A percentile compares a stretch with the other conserved stretches of the same genome.
These are phyloP conservation scores for Ricinus communis DNA, from an alignment of 345 rosid genomes.

Conservation along the genomic window DNA sequence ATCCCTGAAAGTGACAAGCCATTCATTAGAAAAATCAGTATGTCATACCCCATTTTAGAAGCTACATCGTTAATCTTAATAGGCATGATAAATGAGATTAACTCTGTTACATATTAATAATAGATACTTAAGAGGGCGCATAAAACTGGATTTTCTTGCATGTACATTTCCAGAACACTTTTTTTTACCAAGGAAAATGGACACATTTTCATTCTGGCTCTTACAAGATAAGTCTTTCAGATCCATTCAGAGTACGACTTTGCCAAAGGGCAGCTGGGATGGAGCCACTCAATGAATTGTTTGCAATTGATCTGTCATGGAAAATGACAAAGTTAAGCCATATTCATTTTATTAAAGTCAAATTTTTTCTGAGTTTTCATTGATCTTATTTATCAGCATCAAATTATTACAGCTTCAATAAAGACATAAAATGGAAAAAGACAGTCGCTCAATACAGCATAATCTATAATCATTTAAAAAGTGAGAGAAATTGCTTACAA, in stretches of 20 bases:
- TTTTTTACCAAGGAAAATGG: not conserved
- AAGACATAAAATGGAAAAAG: not conserved
- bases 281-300: slow-evolving; percentile 72
- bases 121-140: not conserved
- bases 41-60: not conserved
- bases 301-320: slow-evolving; percentile 73
- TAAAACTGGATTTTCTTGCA: not conserved
- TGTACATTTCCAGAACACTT: not conserved
- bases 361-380: not conserved
- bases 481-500: slow-evolving; percentile 52
- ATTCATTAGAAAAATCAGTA: slow-evolving; percentile 14
- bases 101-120: not conserved
- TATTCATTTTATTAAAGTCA: not conserved
- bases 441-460: not conserved
- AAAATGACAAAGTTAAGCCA: slow-evolving; percentile 21
- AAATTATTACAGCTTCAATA: slow-evolving; percentile 3
- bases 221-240: slow-evolving; percentile 62
- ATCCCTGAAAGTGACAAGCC: slow-evolving; percentile 50
- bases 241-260: slow-evolving; percentile 50
- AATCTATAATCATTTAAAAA: slow-evolving; percentile 5
- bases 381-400: not conserved
- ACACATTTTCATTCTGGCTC: slow-evolving; percentile 23
- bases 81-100: slow-evolving; percentile 1
- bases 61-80: not conserved
- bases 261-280: slow-evolving; percentile 71